Percentiles rank a stretch among this genome's conserved stretches.
These are phyloP conservation scores for Punica granatum DNA, from an alignment of 345 rosid genomes.

Conservation along the genomic window DNA sequence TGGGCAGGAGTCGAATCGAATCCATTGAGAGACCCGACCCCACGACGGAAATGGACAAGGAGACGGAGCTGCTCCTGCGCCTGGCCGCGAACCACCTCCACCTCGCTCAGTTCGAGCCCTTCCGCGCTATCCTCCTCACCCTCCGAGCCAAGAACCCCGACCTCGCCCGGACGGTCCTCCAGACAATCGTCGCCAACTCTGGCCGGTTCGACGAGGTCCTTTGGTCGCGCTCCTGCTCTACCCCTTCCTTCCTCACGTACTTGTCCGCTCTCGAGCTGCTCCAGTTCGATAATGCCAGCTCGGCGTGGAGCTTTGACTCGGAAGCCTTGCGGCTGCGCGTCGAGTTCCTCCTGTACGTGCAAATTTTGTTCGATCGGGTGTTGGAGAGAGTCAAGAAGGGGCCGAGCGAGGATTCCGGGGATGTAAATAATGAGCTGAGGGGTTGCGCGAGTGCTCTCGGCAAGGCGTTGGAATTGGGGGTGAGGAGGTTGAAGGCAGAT, in stretches of 20 bases:
- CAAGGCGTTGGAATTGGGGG: constrained; percentile 54
- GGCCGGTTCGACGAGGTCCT: constrained; percentile 61
- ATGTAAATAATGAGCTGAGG: constrained; percentile 28
- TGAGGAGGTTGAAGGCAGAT: constrained; percentile 54
- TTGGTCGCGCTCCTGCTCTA: constrained; percentile 74
- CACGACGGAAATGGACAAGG: constrained; percentile 38
- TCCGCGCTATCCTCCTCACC: constrained; percentile 69
- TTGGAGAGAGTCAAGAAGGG: constrained; percentile 22
- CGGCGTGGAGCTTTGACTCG: constrained; percentile 70
- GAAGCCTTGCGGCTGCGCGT: constrained; percentile 58
- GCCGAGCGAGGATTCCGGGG: constrained; percentile 10
- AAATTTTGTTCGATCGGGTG: constrained; percentile 50
- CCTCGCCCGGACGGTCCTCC: constrained; percentile 62
- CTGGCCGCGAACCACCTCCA: constrained; percentile 86
- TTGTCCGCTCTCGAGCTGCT: constrained; percentile 68
- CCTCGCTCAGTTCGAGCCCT: constrained; percentile 87
- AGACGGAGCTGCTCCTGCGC: constrained; percentile 72
- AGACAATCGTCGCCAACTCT: constrained; percentile 64
- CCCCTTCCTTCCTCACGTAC: constrained; percentile 66
- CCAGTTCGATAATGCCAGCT: constrained; percentile 40
- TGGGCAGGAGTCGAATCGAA: too few relatives aligned
- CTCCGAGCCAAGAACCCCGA: constrained; percentile 63
- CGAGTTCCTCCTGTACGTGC: constrained; percentile 66
- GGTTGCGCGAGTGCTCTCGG: constrained; percentile 43
- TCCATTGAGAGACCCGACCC: neutral